phyloP scores from a whole-genome alignment of 2,329 filamentous ascomycete species.

The Conoideocrella luteorostrata region DNA sequence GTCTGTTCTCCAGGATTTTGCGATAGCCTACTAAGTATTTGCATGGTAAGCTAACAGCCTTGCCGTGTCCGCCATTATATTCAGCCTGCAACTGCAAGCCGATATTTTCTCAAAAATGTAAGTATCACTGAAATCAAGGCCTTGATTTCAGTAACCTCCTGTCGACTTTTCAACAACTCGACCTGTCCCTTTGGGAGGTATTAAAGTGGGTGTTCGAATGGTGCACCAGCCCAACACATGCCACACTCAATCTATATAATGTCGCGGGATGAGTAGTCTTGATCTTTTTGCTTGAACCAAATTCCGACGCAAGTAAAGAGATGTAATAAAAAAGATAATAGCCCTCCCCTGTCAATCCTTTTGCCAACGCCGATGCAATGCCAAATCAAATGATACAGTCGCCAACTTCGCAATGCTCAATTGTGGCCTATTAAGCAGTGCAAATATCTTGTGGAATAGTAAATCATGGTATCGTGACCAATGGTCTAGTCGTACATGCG shows the following conservation, averaged over 20 bases:
- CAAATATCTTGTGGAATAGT: constrained; percentile 10
- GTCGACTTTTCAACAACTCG: constrained; percentile 14
- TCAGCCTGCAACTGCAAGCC: constrained; percentile 1
- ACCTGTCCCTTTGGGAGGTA: constrained; percentile 20
- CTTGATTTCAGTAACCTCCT: constrained; percentile 1
- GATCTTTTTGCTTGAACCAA: constrained; percentile 28
- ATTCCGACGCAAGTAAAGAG: constrained; percentile 17
- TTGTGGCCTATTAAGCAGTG: constrained; percentile 19
- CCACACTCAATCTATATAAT: constrained; percentile 34
- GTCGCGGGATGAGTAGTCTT: constrained; percentile 33
- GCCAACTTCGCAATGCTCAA: constrained; percentile 12
- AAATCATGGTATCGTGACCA: constrained; percentile 44
- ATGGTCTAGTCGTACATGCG: constrained; percentile 35
- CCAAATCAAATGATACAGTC: constrained; percentile 36
- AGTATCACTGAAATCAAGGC: not conserved
- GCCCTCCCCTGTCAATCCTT: constrained; percentile 25
- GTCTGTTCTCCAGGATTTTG: not conserved
- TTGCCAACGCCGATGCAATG: constrained; percentile 55
- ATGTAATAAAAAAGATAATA: constrained; percentile 18
- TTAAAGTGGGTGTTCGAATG: constrained; percentile 19
- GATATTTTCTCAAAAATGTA: not conserved
- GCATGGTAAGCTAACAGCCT: not conserved
- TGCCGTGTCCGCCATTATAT: constrained; percentile 1
- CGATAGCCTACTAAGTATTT: not conserved
- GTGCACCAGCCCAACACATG: constrained; percentile 11